Base-by-base conservation (phyloP, 768 basidiomycete genomes). In the Termitomyces sp. region DNA sequence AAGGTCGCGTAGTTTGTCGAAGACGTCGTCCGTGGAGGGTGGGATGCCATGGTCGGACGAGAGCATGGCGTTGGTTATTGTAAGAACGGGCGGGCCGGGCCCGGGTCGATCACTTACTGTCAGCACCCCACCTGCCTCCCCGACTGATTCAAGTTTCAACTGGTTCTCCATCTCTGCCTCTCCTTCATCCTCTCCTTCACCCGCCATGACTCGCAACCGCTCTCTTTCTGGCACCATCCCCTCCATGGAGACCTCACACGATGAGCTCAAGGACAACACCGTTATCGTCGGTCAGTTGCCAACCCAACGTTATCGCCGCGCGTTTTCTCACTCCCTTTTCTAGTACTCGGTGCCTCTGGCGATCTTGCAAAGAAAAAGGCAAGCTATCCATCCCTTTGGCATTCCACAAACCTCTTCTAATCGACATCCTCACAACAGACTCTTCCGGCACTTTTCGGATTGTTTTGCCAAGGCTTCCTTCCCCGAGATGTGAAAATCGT, bases 351-450 rank as follows among this genome's bases (percentile, higher is more conserved):
- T 58, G 96, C 96, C 3, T 95, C 93, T 57, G 96, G 96, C 42
- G 96, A 99, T 79, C 81, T 99, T 48, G 96, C 96, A 63, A 96
- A 97, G 88, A 99, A 99, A 79, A 99, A 99, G 85, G 95, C 86
- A 51, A 50, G 70, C 57, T 54, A 44, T 34, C 45, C 48, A 46
- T 22, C 24, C 16, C 36, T n/a, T 57, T 45, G 34, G 27, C n/a
- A 2, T 39, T 16, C 30, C 65, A 20, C 52, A 50, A 27, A 46
- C 41, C 30, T 61, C 39, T 50, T 42, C 63, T 62, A 9, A 57
- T 34, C 57, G 58, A 54, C 56, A n/a, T 59, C 59, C 24, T 58
- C 39, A 27, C 36, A 36, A 31, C 67, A 97, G 95, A 98, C 96
- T 4, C 90, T 94, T 74, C 96, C 96, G 12, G 96, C 96, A 30